Evolutionary conservation across 805 yeast genomes (phyloP), one percentile per base, ranked within the genome.

Genomic region (Millerago galiae): DNA sequence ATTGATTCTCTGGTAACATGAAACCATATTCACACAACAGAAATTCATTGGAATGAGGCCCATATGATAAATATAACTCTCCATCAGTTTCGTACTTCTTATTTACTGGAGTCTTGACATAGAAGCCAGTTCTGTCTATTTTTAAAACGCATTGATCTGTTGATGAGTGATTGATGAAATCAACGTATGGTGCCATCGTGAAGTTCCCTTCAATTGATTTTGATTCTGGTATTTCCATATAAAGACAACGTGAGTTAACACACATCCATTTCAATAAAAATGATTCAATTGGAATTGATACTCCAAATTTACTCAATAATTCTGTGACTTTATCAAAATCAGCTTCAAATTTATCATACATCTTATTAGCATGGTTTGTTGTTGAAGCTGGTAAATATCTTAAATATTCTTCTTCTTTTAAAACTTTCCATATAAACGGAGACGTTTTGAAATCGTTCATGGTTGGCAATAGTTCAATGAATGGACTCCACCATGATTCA

Each of bases 121-220:
- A 66, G 62, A 83, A 81, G 1, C 84, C 83, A 17, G 55, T 51
- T 8, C 54, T 46, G 15, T 71, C 66, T 30, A 72, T 70, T 47
- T 69, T 56, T 40, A 81, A 70, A 17, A 60, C 65, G 48, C 87
- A 77, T 47, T 77, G 80, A 34, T 70, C 74, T 3, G 56, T 55
- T 4, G 62, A 50, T 12, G 68, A 52, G 61, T 91, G 98, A 62
- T 91, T 93, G 40, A 91, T 65, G 58, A 86, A 84, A 64, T 91
- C 99, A 18, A 90, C 89, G 48, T 69, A 81, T 0, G 99, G 99
- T 0, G 91, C 97, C 76, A 91, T 66, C 2, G 98, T 87, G 66
- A 91, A 81, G 58, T 85, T 83, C 50, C 83, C 87, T 21, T 66
- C 74, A 3, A 58, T 56, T 14, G 67, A 63, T 43, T 72, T 71